Evolutionary conservation across 2,329 filamentous ascomycete species (phyloP), one percentile per base, ranked within the genome.

Genomic region (Beauveria pseudobassiana): DNA sequence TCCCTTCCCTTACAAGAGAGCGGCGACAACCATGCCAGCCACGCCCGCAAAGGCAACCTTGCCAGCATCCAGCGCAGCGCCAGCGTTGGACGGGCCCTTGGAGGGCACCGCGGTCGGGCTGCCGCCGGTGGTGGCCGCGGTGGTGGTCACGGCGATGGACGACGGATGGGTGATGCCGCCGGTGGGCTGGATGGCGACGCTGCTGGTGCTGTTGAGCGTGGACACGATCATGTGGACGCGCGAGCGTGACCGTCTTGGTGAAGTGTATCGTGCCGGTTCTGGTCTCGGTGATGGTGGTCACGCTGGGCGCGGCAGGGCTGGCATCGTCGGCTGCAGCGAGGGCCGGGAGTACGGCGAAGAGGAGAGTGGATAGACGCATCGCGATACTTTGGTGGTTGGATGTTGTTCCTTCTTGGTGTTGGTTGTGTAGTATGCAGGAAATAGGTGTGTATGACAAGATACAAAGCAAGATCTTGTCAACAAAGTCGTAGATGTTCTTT

Each of bases 231-330:
- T 78, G 68, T 79, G 68, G 40, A 80, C 76, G 68, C 75, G 77
- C 77, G 64, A 85, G 77, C 51, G 78, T 83, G 70, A 82, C 69
- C 54, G 80, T 82, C 70, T 78, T 79, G 69, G 80, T 82, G 67
- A 80, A 68, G 51, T 77, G 79, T 61, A 76, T 75, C 46, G 82
- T 85, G 28, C 76, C 76, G 20, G 82, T 84, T 53, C 74, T 75
- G 24, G 78, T 81, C 34, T 68, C 65, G 26, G 77, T 76, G 48
- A 75, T 66, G 61, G 76, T 77, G 34, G 59, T 60, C 18, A 61
- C 9, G 46, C 43, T 53, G 55, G 56, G n/a, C 16, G 43, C 22
- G 43, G 43, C 64, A 22, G 34, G 14, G 5, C 59, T 65, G 58
- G 66, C 72, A 57, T 76, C 70, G 8, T 51, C 26, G 43, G 82